Evolutionary conservation across 345 rosid genomes (phyloP).

Genomic region (Brassica juncea): DNA sequence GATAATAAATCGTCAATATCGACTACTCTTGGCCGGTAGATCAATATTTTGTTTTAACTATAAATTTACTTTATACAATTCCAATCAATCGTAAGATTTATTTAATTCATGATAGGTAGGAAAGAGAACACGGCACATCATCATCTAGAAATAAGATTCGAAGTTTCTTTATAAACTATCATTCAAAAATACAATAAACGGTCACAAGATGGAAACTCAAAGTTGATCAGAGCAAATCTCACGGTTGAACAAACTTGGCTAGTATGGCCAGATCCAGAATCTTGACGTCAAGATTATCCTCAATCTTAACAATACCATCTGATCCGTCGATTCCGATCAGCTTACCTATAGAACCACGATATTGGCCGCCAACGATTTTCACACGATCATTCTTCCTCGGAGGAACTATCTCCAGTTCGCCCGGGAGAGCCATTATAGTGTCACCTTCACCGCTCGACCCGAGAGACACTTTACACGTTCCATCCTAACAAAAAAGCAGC

Average conservation of each 20-base stretch:
- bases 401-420: constrained; percentile 64
- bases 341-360: constrained; percentile 85
- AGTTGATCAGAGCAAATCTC: constrained; percentile 10
- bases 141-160: not conserved
- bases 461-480: constrained; percentile 68
- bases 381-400: constrained; percentile 85
- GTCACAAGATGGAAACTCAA: constrained; percentile 1
- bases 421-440: constrained; percentile 44
- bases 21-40: not conserved
- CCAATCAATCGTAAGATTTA: not conserved
- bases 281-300: constrained; percentile 86
- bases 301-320: constrained; percentile 84
- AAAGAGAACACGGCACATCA: not conserved
- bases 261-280: constrained; percentile 74
- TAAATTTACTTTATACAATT: not conserved
- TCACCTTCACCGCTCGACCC: constrained; percentile 70
- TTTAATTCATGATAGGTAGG: not conserved
- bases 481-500: constrained; percentile 59
- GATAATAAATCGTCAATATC: not conserved
- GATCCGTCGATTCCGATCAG: constrained; percentile 90
- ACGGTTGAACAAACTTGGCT: constrained; percentile 56
- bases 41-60: not conserved
- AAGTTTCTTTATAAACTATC: constrained; percentile 16
- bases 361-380: constrained; percentile 80
- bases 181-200: constrained; percentile 7